Base-by-base conservation (phyloP, 139 green algal species). In the Micromonas pusilla region DNA sequence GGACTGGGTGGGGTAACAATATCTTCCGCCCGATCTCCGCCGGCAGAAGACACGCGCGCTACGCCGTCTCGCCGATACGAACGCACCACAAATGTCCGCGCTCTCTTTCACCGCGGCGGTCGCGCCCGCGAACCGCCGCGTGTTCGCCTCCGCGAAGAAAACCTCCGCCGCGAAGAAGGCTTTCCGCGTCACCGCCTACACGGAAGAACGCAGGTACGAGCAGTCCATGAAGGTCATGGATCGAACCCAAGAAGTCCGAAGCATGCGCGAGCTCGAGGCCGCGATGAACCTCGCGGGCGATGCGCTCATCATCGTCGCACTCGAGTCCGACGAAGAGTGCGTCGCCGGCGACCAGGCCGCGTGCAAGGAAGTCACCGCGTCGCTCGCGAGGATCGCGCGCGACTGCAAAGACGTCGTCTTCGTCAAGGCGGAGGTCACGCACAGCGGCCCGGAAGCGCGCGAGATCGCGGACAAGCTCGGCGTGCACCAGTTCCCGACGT, bases 361-460 rank as follows among this genome's bases (percentile, higher is more conserved):
- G 25, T 83, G 79, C 72, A 64, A 25, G 25, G 72, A 80, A 63
- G 19, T 83, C 52, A 76, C 68, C 26, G 52, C 74, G 20, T 70
- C 66, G 23, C 33, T 83, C 39, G 33, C 62, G 66, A 34, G 79
- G 25, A 68, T 79, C 34, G 79, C 71, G 23, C 52, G 72, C 64
- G 79, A 83, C 38, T 72, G 37, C 32, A n/a, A 52, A 1, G 72
- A 83, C 64, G 79, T 77, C 36, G 37, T 73, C 25, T 83, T 83
- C 72, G 39, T 80, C 21, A 67, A 21, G 30, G 20, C 74, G 25
- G 52, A 74, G 9, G 53, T 78, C 26, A 13, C 60, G 23, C 23
- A 33, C 4, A 28, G 19, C 53, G 31, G n/a, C 21, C n/a, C n/a
- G n/a, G 65, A 67, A 3, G 36, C 64, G 1, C 32, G 39, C 21